These are phyloP conservation scores for Urtica urens DNA, from an alignment of 306 rosid species.

Conservation along the genomic window DNA sequence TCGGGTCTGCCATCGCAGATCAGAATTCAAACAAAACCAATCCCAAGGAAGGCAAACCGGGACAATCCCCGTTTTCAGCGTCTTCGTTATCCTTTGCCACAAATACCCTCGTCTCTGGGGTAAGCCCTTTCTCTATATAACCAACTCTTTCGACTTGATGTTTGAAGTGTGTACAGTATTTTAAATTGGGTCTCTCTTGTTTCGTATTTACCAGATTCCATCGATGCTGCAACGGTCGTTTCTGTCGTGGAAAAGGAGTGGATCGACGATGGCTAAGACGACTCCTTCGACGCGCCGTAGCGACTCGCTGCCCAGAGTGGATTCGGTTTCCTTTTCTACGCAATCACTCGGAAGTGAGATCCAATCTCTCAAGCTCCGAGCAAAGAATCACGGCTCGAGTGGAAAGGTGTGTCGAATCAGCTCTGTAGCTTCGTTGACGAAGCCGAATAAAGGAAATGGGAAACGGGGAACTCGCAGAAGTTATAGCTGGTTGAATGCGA, in stretches of 20 bases:
- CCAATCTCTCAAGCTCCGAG: constrained; percentile 24
- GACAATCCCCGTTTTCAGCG: constrained; percentile 73
- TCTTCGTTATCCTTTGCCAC: constrained; percentile 68
- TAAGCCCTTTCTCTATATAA: constrained; percentile 30
- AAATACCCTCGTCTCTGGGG: constrained; percentile 57
- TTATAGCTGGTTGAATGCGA: constrained; percentile 35
- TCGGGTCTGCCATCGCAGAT: constrained; percentile 48
- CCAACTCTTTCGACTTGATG: background rate
- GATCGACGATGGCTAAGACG: constrained; percentile 15
- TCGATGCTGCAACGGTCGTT: constrained; percentile 46
- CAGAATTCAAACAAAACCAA: constrained; percentile 31
- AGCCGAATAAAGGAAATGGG: constrained; percentile 15
- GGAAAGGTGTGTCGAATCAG: constrained; percentile 24
- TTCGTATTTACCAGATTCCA: constrained; percentile 60
- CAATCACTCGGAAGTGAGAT: constrained; percentile 36
- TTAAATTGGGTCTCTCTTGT: background rate
- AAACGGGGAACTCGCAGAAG: constrained; percentile 13
- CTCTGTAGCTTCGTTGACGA: constrained; percentile 14
- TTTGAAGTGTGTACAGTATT: background rate
- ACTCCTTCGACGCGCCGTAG: constrained; percentile 9
- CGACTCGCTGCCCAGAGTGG: constrained; percentile 13
- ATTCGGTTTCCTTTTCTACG: constrained; percentile 43
- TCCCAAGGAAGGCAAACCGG: constrained; percentile 44
- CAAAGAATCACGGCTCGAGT: constrained; percentile 24
- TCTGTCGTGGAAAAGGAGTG: constrained; percentile 41